Conservation (phyloP, 1,284 basidiomycete genomes). For the Apiotrichum porosum region DNA sequence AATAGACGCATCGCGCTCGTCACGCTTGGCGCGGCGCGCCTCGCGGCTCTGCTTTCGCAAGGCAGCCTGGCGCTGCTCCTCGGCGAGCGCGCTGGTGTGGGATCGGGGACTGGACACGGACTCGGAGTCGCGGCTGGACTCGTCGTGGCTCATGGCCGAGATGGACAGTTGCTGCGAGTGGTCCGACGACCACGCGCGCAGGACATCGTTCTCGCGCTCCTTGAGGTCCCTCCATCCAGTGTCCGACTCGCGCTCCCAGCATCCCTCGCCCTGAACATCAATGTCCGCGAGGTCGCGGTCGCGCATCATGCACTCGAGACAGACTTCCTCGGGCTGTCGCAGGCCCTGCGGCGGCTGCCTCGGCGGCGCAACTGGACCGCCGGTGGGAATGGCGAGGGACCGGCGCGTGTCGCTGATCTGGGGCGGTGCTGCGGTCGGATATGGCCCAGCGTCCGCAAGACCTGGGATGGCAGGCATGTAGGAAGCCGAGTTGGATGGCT, state of each 20-base stretch:
- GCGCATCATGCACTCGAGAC: constrained; percentile 97
- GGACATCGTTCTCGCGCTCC: constrained; percentile 57
- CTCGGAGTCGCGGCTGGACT: neutral
- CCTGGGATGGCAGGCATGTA: constrained; percentile 38
- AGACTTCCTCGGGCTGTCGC: constrained; percentile 61
- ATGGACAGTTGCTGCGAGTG: neutral
- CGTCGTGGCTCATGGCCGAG: constrained; percentile 10
- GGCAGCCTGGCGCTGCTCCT: neutral
- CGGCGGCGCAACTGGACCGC: neutral
- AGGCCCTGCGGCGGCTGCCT: neutral
- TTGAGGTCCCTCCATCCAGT: constrained; percentile 72
- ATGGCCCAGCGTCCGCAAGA: constrained; percentile 41
- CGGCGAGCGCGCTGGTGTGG: constrained; percentile 2
- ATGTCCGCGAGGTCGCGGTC: constrained; percentile 98
- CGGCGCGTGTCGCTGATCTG: neutral
- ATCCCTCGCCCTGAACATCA: constrained; percentile 73
- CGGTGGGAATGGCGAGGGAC: constrained; percentile 1
- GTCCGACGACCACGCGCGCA: constrained; percentile 20
- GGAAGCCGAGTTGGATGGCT: constrained; percentile 36
- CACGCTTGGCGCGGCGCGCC: constrained; percentile 18
- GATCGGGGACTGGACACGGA: constrained; percentile 8
- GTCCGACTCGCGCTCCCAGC: constrained; percentile 91
- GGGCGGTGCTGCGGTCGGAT: constrained; percentile 20
- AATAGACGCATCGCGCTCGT: constrained; percentile 22
- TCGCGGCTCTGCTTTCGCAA: constrained; percentile 10